A percentile compares a stretch with the other conserved stretches of the same genome.
These are phyloP conservation scores for Xylogone sp. DNA, from an alignment of 2,329 filamentous ascomycete species.

Conservation along the genomic window DNA sequence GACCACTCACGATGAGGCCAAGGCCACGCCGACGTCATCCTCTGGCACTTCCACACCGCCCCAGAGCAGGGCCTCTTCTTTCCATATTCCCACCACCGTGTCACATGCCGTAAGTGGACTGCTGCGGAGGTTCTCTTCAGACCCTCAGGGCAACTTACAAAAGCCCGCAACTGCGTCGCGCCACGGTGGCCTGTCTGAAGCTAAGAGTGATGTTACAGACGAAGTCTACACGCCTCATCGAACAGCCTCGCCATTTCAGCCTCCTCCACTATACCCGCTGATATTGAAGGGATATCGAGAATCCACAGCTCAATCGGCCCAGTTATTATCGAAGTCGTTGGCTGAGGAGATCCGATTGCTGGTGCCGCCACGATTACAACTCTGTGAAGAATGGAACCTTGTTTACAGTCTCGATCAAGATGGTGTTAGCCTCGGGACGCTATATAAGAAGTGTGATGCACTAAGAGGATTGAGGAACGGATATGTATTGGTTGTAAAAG, in stretches of 20 bases:
- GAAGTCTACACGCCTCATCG: slow-evolving; percentile 37
- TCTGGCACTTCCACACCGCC: slow-evolving; percentile 15
- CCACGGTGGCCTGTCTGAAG: slow-evolving; percentile 8
- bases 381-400: slow-evolving; percentile 82
- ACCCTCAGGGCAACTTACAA: slow-evolving; percentile 19
- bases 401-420: slow-evolving; percentile 90
- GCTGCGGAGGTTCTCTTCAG: slow-evolving; percentile 60
- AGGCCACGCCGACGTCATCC: slow-evolving; percentile 8
- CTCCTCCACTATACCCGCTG: slow-evolving; percentile 82
- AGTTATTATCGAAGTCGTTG: slow-evolving; percentile 66
- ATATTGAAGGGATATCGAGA: slow-evolving; percentile 62
- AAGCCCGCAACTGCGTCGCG: neutral
- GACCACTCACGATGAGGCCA: neutral
- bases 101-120: slow-evolving; percentile 56
- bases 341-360: slow-evolving; percentile 93
- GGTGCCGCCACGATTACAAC: slow-evolving; percentile 79
- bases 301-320: slow-evolving; percentile 54
- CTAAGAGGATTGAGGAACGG: slow-evolving; percentile 70
- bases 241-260: slow-evolving; percentile 74
- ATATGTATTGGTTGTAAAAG: slow-evolving; percentile 84
- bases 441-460: slow-evolving; percentile 75
- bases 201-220: slow-evolving; percentile 7
- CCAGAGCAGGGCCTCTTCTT: slow-evolving; percentile 38
- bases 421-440: slow-evolving; percentile 78
- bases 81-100: slow-evolving; percentile 40